Evolutionary conservation across 23 red algal genomes (phyloP).

Genomic region (Gracilariopsis chorda): DNA sequence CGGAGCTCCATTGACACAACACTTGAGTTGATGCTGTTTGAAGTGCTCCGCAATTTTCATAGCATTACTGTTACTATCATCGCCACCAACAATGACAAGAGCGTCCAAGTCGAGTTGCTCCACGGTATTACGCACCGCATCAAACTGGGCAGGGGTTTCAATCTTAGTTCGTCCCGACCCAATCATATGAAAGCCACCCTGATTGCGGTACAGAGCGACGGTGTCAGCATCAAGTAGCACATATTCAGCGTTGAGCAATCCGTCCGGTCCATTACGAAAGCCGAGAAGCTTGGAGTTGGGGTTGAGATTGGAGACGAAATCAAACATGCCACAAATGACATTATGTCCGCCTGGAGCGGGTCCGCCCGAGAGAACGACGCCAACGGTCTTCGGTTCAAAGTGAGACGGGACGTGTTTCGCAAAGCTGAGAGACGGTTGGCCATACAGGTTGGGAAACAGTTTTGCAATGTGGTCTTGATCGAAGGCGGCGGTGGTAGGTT

Average conservation of each 20-base stretch:
- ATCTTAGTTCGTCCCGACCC: slow-evolving; percentile 97
- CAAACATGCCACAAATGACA: slow-evolving; percentile 90
- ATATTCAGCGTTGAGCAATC: slow-evolving; percentile 73
- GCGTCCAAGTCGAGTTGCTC: slow-evolving; percentile 81
- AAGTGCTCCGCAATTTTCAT: slow-evolving; percentile 94
- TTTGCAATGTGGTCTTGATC: slow-evolving; percentile 62
- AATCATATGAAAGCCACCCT: slow-evolving; percentile 99
- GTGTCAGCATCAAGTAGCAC: slow-evolving; percentile 52
- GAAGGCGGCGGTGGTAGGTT: slow-evolving; percentile 42
- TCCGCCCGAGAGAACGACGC: slow-evolving; percentile 89
- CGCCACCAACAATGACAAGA: slow-evolving; percentile 91
- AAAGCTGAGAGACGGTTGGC: slow-evolving; percentile 73
- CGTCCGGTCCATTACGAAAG: slow-evolving; percentile 84
- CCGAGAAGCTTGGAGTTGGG: slow-evolving; percentile 71
- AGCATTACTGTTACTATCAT: slow-evolving; percentile 98
- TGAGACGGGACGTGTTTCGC: not conserved
- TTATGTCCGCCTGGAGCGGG: slow-evolving; percentile 97
- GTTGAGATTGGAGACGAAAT: slow-evolving; percentile 74
- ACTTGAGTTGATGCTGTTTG: slow-evolving; percentile 49
- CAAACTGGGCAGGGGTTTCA: slow-evolving; percentile 92
- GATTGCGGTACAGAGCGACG: slow-evolving; percentile 77
- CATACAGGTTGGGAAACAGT: slow-evolving; percentile 84
- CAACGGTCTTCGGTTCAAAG: slow-evolving; percentile 61
- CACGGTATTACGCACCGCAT: slow-evolving; percentile 57
- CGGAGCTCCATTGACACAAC: slow-evolving; percentile 84